Evolutionary conservation across 2,329 filamentous ascomycete species (phyloP).

Genomic region (Fusarium chaquense): DNA sequence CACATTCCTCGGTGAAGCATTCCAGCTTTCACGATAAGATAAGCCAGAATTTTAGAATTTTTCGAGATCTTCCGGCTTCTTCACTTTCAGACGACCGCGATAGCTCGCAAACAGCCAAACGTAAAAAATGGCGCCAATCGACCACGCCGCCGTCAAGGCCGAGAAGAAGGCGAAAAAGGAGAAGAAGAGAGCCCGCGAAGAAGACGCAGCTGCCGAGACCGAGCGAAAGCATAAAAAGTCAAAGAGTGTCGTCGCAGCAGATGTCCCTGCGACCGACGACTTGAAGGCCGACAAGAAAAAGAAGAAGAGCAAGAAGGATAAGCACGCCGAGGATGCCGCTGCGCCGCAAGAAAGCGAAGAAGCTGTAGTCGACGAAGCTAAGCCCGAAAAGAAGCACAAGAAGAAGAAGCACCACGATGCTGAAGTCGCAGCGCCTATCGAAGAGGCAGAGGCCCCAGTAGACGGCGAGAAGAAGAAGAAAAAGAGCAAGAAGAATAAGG

Average conservation of each 20-base stretch:
- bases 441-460: conserved; percentile 22
- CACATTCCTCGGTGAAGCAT: conserved; percentile 36
- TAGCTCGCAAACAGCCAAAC: conserved; percentile 32
- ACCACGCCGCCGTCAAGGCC: conserved; percentile 48
- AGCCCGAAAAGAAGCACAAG: conserved; percentile 48
- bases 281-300: conserved; percentile 49
- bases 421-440: conserved; percentile 21
- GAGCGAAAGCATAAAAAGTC: conserved; percentile 65
- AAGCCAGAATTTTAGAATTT: conserved; percentile 42
- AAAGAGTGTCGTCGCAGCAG: conserved; percentile 57
- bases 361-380: conserved; percentile 27
- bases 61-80: conserved; percentile 31
- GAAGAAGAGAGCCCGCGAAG: conserved; percentile 61
- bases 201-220: conserved; percentile 54
- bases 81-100: conserved; percentile 21
- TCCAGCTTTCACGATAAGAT: conserved; percentile 36
- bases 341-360: conserved; percentile 20
- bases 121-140: conserved; percentile 53
- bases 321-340: conserved; percentile 34
- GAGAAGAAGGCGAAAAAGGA: conserved; percentile 59
- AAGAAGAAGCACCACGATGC: conserved; percentile 50
- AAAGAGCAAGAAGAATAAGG: conserved; percentile 44
- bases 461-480: conserved; percentile 50
- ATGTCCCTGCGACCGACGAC: conserved; percentile 45
- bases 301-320: conserved; percentile 50